phyloP scores from a whole-genome alignment of 2,329 filamentous ascomycete genomes.

The Neodidymelliopsis sp. region DNA sequence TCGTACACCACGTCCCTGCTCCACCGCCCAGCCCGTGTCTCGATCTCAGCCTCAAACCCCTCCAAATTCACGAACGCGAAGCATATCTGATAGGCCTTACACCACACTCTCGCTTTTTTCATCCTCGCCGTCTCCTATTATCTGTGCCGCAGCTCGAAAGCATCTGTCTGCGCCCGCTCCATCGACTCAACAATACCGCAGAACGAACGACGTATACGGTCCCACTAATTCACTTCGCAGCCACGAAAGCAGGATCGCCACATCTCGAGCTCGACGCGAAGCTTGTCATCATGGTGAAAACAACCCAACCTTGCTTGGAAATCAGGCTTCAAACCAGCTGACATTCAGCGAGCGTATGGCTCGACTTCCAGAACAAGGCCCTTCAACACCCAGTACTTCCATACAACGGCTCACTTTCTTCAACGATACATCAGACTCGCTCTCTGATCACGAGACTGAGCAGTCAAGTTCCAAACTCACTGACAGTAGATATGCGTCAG shows the following conservation, averaged over 20 bases:
- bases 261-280: background rate
- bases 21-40: background rate
- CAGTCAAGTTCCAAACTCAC: background rate
- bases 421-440: background rate
- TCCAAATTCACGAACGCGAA: background rate
- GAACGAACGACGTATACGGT: background rate
- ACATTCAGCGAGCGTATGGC: constrained; percentile 1
- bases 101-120: background rate
- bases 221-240: background rate
- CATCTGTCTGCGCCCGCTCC: background rate
- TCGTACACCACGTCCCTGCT: too few relatives aligned
- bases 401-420: background rate
- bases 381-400: background rate
- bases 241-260: background rate
- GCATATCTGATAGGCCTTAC: background rate
- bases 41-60: background rate
- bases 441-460: background rate
- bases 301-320: background rate
- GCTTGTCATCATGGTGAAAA: background rate
- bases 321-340: too few relatives aligned
- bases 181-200: background rate
- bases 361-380: background rate
- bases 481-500: constrained; percentile 1
- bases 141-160: background rate
- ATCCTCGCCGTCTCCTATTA: background rate